Conservation (phyloP, 148 eudicot genomes). For the Silene conica region DNA sequence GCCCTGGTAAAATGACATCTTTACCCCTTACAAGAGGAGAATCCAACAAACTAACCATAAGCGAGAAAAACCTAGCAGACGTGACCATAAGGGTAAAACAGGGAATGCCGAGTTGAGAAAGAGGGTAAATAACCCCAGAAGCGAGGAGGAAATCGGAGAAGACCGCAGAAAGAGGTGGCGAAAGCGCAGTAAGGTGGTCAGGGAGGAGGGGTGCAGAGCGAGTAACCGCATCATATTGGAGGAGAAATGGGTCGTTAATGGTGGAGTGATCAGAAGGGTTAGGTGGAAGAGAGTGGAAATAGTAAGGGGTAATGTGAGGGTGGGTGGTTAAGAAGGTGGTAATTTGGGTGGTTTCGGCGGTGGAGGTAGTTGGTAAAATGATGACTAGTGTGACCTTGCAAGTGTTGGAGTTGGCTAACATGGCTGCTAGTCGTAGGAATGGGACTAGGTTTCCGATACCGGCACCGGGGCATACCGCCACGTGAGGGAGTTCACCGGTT, state of each 20-base stretch:
- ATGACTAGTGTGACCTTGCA: conserved; percentile 18
- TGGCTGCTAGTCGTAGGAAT: conserved; percentile 33
- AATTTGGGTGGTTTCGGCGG: conserved; percentile 25
- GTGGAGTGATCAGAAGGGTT: not conserved
- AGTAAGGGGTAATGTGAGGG: conserved; percentile 17
- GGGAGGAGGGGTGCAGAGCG: conserved; percentile 30
- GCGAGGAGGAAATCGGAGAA: conserved; percentile 31
- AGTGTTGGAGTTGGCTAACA: conserved; percentile 16
- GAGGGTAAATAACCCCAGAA: conserved; percentile 18
- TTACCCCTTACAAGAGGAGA: not conserved
- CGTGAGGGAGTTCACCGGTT: conserved; percentile 2
- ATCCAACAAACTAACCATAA: conserved; percentile 22
- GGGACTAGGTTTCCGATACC: conserved; percentile 37
- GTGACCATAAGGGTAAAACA: conserved; percentile 26
- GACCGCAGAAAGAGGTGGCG: conserved; percentile 28
- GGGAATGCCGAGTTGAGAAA: conserved; percentile 14
- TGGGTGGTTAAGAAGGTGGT: conserved; percentile 26
- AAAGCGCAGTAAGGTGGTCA: conserved; percentile 19
- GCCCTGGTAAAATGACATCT: conserved; percentile 22
- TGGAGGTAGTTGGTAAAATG: conserved; percentile 16
- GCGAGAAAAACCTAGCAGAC: conserved; percentile 30
- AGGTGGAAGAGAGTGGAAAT: conserved; percentile 16
- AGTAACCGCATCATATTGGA: conserved; percentile 28
- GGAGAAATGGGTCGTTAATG: conserved; percentile 26
- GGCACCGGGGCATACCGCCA: conserved; percentile 27